Base-by-base conservation (phyloP, 2,329 filamentous ascomycete genomes). In the Hypoxylon sp. region DNA sequence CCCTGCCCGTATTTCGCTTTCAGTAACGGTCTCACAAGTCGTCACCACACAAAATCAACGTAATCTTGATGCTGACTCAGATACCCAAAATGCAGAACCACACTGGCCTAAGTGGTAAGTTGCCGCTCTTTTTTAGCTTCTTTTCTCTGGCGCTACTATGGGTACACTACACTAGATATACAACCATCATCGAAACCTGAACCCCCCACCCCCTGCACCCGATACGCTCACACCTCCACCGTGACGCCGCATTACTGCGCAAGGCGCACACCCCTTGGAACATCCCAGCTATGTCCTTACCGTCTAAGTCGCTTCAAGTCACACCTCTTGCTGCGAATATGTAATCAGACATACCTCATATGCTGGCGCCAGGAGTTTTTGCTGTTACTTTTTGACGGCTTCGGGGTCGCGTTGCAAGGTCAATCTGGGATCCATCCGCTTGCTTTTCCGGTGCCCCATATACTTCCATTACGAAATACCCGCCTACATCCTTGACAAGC, bases 271-370 rank as follows among this genome's bases (percentile, higher is more conserved):
- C 67, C 57, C 57, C 47, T 52, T 19, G 45, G 45, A 25, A 34
- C 37, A 25, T 50, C 55, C 51, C 56, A 63, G 62, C 65, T 66
- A 63, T 69, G 56, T 65, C 61, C 34, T 69, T 68, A 69, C 73
- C 74, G 70, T 76, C 71, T 71, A 73, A 65, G 71, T 74, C 70
- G 70, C 71, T 41, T 52, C 25, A 52, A 52, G 50, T 52, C 50
- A 39, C 63, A 65, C 68, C 65, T 67, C 63, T 64, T 67, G 61
- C 64, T 69, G 63, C 67, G 61, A 70, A 72, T 73, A 76, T 76
- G 74, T 77, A 77, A 76, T 77, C 74, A 74, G 67, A 65, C 73
- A 73, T 74, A 71, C 65, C 69, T 73, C 69, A 73, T 71, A 63
- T 71, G 67, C 67, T 69, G 70, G 69, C 67, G 71, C 68, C 70